These are phyloP conservation scores for Lactifluus pinguis DNA, from an alignment of 768 basidiomycete species.

Conservation along the genomic window DNA sequence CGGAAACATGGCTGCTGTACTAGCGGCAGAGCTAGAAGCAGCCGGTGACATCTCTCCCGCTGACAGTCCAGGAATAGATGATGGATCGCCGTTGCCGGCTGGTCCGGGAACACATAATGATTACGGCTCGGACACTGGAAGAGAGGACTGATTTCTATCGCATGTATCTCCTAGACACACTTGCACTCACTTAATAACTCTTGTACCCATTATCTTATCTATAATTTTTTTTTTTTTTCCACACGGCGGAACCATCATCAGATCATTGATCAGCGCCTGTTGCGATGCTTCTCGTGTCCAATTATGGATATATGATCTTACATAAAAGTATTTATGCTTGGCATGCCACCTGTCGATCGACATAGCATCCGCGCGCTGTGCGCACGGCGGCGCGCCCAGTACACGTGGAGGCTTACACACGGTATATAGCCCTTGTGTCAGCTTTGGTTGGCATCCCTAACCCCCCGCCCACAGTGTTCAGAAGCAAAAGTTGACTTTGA, in stretches of 20 bases:
- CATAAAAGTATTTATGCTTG: too few relatives aligned
- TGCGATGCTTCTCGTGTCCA: background rate
- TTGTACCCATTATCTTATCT: slow-evolving; percentile 9
- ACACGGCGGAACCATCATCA: background rate
- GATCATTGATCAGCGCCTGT: background rate
- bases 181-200: background rate
- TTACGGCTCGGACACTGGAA: slow-evolving; percentile 14
- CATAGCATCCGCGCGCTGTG: too few relatives aligned
- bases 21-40: slow-evolving; percentile 19
- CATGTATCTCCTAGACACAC: slow-evolving; percentile 10
- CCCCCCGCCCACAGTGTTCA: background rate
- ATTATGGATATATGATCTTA: too few relatives aligned
- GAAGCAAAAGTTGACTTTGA: background rate
- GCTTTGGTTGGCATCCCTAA: too few relatives aligned
- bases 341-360: too few relatives aligned
- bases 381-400: background rate
- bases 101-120: background rate
- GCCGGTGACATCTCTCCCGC: slow-evolving; percentile 11
- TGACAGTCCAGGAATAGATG: background rate
- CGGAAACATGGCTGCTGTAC: slow-evolving; percentile 10
- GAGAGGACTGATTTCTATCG: slow-evolving; percentile 4
- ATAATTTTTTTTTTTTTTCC: background rate
- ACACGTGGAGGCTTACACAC: background rate
- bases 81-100: background rate
- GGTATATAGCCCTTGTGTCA: too few relatives aligned